Evolutionary conservation across 306 rosid genomes (phyloP), one percentile per base, ranked within the genome.

Genomic region (Rosa chinensis): DNA sequence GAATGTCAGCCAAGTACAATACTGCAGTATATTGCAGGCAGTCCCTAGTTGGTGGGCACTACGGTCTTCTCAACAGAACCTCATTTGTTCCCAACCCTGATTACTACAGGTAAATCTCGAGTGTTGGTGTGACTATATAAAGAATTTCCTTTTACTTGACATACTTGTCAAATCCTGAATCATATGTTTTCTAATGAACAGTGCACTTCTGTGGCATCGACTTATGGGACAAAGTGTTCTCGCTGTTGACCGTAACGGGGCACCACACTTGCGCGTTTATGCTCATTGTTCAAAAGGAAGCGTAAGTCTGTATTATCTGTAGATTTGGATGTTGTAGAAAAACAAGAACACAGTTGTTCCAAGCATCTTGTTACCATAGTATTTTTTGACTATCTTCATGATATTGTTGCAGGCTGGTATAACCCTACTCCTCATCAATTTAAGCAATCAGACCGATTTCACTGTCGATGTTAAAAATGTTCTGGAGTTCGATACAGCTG

Each of bases 191-290:
- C 37, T 80, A 25, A 63, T 75, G 39, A 53, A 76, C 18, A 95
- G 99, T 82, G 98, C 99, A 32, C 97, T 95, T 72, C 83, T 95
- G 58, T 95, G 99, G 99, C 91, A 90, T 82, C 90, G 83, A 79
- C 97, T 95, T 62, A 95, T 95, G 97, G 99, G 97, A 62, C 86
- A 85, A 48, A 80, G 80, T 17, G 99, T 93, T 88, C 93, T 95
- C 64, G 64, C 83, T 58, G 88, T 89, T 68, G 4, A 73, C 17
- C 84, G 72, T 58, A 79, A 85, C 56, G 85, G 85, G 50, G 87
- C 93, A 25, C 84, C 97, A 4, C 84, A 81, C 86, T 76, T 95
- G 67, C 99, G 97, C 53, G 58, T 86, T 49, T 95, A 95, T 80
- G 99, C 96, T 23, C 99, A 93, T 86, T 95, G 99, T 85, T 82